Conservation (phyloP, 2,329 filamentous ascomycete species). For the Uncinocarpus reesii region DNA sequence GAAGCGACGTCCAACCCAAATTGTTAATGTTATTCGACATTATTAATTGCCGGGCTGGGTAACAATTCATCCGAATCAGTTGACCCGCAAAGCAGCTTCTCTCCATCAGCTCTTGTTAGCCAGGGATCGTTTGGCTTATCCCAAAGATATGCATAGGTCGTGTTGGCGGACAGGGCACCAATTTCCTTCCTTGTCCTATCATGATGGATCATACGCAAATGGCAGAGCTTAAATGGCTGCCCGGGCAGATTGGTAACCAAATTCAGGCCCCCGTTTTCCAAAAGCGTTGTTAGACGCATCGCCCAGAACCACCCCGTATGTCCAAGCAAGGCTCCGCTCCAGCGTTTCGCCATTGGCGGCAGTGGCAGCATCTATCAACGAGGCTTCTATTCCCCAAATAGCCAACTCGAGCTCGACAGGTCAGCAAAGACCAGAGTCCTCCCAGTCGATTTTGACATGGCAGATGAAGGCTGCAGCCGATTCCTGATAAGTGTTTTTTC, state of each 20-base stretch:
- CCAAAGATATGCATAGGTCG: not conserved
- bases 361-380: too few species aligned
- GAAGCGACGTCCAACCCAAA: not conserved
- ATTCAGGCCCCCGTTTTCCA: constrained; percentile 47
- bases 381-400: too few species aligned
- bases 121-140: not conserved
- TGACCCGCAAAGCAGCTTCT: too few species aligned
- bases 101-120: too few species aligned
- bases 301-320: constrained; percentile 12
- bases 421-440: too few species aligned
- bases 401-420: too few species aligned
- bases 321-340: not conserved
- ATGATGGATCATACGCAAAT: constrained; percentile 51
- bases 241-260: constrained; percentile 40
- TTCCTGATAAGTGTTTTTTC: too few species aligned
- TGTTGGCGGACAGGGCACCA: not conserved
- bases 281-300: constrained; percentile 45
- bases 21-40: not conserved
- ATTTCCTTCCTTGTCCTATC: constrained; percentile 42
- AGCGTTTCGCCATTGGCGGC: not conserved
- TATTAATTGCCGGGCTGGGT: too few species aligned
- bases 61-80: too few species aligned
- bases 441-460: too few species aligned
- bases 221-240: constrained; percentile 63
- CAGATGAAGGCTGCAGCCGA: too few species aligned